phyloP scores from a whole-genome alignment of 208 protist species.

The Tritrichomonas musculus region DNA sequence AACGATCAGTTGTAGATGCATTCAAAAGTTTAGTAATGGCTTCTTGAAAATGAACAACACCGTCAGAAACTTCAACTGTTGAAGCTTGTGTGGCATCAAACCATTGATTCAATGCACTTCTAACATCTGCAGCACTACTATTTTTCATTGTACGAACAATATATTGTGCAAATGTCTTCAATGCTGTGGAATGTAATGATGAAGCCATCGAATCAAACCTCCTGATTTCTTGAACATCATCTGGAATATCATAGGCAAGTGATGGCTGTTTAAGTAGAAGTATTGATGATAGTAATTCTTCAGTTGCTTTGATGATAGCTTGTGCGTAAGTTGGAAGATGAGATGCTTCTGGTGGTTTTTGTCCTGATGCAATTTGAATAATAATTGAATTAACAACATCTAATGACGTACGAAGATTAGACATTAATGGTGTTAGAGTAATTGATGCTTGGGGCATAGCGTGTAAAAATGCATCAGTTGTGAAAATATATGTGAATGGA shows the following conservation, averaged over 20 bases:
- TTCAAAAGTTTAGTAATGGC: neutral
- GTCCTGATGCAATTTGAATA: neutral
- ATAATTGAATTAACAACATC: neutral
- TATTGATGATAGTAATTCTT: neutral
- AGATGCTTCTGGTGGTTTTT: neutral
- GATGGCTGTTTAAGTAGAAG: neutral
- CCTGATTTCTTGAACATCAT: neutral
- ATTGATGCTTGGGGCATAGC: neutral
- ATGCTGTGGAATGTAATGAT: neutral
- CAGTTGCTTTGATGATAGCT: neutral
- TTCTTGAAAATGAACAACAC: neutral
- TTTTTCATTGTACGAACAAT: neutral
- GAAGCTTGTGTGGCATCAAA: constrained; percentile 12
- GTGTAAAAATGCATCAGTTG: neutral
- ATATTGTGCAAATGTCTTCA: neutral
- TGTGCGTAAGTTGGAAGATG: neutral
- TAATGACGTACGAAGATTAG: neutral
- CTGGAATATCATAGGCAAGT: neutral
- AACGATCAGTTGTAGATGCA: neutral
- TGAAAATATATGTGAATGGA: neutral
- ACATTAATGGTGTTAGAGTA: neutral
- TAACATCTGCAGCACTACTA: neutral
- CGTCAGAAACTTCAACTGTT: neutral
- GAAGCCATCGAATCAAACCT: neutral
- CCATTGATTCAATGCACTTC: neutral